Conservation (phyloP, 2,329 filamentous ascomycete genomes). For the Cercospora zeae-maydis region DNA sequence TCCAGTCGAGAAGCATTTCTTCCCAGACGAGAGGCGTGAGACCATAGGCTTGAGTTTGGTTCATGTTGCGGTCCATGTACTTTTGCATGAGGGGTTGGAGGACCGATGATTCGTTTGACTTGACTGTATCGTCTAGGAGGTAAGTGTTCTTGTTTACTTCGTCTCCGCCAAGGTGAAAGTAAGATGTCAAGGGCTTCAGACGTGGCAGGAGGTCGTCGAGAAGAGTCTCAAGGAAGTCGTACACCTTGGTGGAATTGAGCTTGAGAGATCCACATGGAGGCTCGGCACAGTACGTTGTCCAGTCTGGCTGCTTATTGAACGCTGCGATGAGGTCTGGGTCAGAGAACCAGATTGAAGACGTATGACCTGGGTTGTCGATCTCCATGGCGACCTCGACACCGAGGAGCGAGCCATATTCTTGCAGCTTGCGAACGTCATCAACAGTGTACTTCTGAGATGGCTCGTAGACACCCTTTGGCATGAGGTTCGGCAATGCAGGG, state of each 20-base stretch:
- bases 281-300: constrained; percentile 52
- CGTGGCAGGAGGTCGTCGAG: constrained; percentile 75
- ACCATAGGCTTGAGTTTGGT: constrained; percentile 57
- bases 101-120: constrained; percentile 61
- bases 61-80: constrained; percentile 69
- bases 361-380: constrained; percentile 79
- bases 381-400: constrained; percentile 71
- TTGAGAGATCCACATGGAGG: constrained; percentile 64
- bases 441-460: constrained; percentile 65
- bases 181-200: constrained; percentile 62
- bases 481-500: constrained; percentile 67
- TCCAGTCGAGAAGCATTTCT: constrained; percentile 77
- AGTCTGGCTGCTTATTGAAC: constrained; percentile 53
- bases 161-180: constrained; percentile 86
- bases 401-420: constrained; percentile 65
- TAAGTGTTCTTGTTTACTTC: constrained; percentile 79
- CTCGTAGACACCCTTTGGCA: constrained; percentile 69
- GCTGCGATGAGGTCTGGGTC: constrained; percentile 70
- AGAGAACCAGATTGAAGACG: constrained; percentile 61
- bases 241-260: constrained; percentile 68
- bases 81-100: constrained; percentile 73
- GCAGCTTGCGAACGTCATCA: constrained; percentile 61
- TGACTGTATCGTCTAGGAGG: constrained; percentile 67
- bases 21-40: constrained; percentile 81
- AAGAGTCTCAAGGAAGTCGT: constrained; percentile 67